A percentile compares a stretch with the other conserved stretches of the same genome.
phyloP scores from a whole-genome alignment of 75 land plant genomes.

The Ceratopteris richardii region DNA sequence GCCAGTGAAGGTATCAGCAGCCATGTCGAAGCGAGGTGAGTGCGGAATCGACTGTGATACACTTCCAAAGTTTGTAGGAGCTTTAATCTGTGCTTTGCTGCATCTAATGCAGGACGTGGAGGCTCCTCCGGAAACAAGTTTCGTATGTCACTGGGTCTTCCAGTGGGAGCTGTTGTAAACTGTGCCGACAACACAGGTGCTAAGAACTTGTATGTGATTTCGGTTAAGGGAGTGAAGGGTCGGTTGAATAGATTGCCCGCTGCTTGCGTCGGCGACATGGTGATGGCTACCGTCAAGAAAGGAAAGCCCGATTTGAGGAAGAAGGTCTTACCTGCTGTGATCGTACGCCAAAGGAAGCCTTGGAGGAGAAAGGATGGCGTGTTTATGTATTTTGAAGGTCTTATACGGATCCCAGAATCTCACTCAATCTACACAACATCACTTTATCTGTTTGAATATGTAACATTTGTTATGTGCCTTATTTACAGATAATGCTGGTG shows the following conservation, averaged over 20 bases:
- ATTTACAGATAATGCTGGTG: conserved; percentile 61
- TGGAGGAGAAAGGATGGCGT: conserved; percentile 46
- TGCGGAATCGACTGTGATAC: neutral
- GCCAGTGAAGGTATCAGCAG: neutral
- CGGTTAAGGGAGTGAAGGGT: conserved; percentile 50
- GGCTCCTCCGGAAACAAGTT: conserved; percentile 52
- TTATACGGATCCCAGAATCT: neutral
- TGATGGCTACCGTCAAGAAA: conserved; percentile 48
- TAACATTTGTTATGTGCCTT: neutral
- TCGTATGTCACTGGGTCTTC: conserved; percentile 46
- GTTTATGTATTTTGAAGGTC: conserved; percentile 55
- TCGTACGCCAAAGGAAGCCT: conserved; percentile 39
- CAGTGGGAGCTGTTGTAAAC: conserved; percentile 34
- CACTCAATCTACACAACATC: neutral
- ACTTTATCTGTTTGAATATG: neutral
- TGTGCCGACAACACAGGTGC: conserved; percentile 43
- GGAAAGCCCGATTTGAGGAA: conserved; percentile 49
- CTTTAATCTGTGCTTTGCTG: neutral
- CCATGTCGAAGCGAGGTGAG: conserved; percentile 14
- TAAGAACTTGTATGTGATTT: conserved; percentile 31
- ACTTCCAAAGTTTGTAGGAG: neutral
- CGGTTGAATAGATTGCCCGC: conserved; percentile 38
- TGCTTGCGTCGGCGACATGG: conserved; percentile 51
- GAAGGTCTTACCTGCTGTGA: conserved; percentile 57
- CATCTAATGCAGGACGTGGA: conserved; percentile 19